Evolutionary conservation across 768 basidiomycete genomes (phyloP).

Genomic region (Pleurotus cornucopiae): DNA sequence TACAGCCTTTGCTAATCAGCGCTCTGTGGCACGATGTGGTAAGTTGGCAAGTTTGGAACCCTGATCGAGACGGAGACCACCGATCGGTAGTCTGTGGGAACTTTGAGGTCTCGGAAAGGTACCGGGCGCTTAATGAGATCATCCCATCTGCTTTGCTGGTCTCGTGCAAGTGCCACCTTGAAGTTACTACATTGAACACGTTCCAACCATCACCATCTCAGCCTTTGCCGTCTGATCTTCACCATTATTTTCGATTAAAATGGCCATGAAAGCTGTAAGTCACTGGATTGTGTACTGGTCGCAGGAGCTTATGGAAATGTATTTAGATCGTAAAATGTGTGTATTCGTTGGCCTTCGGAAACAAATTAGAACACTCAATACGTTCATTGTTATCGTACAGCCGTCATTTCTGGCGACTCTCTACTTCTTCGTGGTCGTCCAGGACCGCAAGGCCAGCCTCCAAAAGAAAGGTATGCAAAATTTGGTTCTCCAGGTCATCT

Average conservation of each 20-base stretch:
- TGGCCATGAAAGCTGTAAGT: constrained; percentile 78
- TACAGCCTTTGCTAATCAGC: not conserved
- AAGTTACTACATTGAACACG: no score
- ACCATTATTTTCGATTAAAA: constrained; percentile 17
- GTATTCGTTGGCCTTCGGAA: constrained; percentile 17
- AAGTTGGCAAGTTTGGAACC: no score
- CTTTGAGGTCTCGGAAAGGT: no score
- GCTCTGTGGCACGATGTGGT: no score
- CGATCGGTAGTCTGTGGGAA: no score
- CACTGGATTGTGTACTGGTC: not conserved
- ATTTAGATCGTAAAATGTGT: constrained; percentile 59
- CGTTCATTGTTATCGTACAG: constrained; percentile 30
- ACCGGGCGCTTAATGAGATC: no score
- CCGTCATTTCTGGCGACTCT: constrained; percentile 88
- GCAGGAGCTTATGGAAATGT: not conserved
- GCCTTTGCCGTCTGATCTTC: no score
- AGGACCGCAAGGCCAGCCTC: constrained; percentile 78
- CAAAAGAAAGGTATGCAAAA: constrained; percentile 75
- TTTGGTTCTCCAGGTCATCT: constrained; percentile 5
- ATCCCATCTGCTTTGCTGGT: no score
- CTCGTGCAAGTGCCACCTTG: no score
- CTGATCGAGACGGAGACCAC: no score
- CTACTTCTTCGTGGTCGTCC: constrained; percentile 76
- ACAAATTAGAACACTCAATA: not conserved
- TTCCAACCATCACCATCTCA: no score